Base-by-base conservation (phyloP, 305 asterid species). In the Plantago coronopus region DNA sequence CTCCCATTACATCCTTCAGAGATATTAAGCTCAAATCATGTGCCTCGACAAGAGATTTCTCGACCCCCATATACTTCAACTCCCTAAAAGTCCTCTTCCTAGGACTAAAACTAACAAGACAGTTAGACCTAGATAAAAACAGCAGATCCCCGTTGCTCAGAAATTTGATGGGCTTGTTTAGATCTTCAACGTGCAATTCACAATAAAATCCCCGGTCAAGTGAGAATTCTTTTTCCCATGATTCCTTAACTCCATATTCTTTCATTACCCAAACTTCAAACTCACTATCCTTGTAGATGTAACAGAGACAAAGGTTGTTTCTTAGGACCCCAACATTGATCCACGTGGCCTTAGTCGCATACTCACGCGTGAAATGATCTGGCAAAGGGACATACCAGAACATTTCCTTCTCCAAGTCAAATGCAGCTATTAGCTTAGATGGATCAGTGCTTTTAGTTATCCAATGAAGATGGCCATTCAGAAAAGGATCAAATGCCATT, bases 231-330 rank as follows among this genome's bases (percentile, higher is more conserved):
- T 71, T 73, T 0, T 46, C 51, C 89, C 89, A 82, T 0, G 89
- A 79, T 1, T 77, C 83, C 66, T 62, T 53, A 22, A 69, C 77
- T 48, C 83, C 83, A 17, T 82, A 79, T 18, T 72, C 80, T 58
- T 73, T 72, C 89, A 82, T 82, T n/a, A 73, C 70, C 89, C 85
- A 82, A 54, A 67, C 78, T 68, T 75, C 85, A 55, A 82, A 79
- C 25, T 54, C 65, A 12, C 46, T 53, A 48, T 71, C 72, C 57
- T 75, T 77, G 15, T 68, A 75, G 13, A 71, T 72, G 71, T 77
- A 75, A 68, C 83, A 82, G 54, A 73, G 20, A 64, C 89, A 79
- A 10, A 82, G 75, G 70, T 76, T 69, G n/a, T 69, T 80, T 65
- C 78, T 66, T 34, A 77, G 57, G 12, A 69, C 76, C 29, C 89